Base-by-base conservation (phyloP, 1,139 yeast species). In the Geotrichum fermentans region DNA sequence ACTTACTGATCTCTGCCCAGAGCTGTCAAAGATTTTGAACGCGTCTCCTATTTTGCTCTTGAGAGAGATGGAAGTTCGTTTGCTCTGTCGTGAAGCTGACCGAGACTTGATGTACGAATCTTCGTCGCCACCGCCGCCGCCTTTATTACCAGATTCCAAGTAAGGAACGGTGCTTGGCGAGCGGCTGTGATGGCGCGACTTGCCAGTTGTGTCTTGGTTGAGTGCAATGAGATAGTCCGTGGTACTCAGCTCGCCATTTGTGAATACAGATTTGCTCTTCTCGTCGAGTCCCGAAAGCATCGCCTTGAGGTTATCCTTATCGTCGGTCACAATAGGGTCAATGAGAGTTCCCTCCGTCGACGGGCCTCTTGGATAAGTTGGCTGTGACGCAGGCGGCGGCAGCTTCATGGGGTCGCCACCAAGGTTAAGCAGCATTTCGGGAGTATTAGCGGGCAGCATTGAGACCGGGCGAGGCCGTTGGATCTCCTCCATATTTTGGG, bases 151-250 rank as follows among this genome's bases (percentile, higher is more conserved):
- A 2, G 26, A 7, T 4, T 20, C 16, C 26, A 14, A 4, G 28
- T 36, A 20, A 10, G 28, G 28, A 6, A 10, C 6, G 8, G 8
- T 6, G 22, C 43, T 37, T n/a, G 46, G 53, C 13, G 46, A 35
- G 32, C 47, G 26, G 20, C 40, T 43, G 18, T 37, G 47, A 10
- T 24, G 28, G 16, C 49, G 44, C 28, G 66, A 60, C 45, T 58
- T 56, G 16, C 66, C 68, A 14, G 70, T 66, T 45, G 68, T 67
- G 39, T 69, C 73, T 22, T 64, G 64, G 35, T 73, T 72, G 35
- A 80, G 69, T 24, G 73, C 72, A 53, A 78, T 76, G 54, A 86
- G 67, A 60, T 83, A 86, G 49, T 82, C 86, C 42, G 78, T 69
- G 50, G 73, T 75, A 43, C 75, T 74, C 13, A 28, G 14, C 18